phyloP scores from a whole-genome alignment of 129 eudicot species.

The Flaveria brownii region DNA sequence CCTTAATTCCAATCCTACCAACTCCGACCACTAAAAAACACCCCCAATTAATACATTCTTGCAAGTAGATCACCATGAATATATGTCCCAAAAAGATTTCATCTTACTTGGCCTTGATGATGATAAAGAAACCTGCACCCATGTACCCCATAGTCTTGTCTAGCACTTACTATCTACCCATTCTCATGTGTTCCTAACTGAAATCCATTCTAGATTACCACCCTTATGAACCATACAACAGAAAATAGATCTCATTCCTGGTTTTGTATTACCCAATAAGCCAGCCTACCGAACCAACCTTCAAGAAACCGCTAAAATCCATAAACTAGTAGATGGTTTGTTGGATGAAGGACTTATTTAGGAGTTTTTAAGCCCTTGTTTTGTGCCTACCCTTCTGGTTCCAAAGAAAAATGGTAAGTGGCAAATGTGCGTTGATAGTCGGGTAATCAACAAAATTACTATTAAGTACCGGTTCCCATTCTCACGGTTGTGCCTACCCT shows the following conservation, averaged over 20 bases:
- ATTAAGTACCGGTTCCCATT: background rate
- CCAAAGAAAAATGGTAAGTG: background rate
- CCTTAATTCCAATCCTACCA: too few species aligned
- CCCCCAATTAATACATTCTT: too few species aligned
- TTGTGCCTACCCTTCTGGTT: background rate
- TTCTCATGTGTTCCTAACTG: background rate
- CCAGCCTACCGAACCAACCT: background rate
- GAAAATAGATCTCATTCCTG: background rate
- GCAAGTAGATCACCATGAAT: too few species aligned
- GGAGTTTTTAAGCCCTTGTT: background rate
- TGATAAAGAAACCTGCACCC: too few species aligned
- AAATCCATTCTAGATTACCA: background rate
- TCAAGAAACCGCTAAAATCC: background rate
- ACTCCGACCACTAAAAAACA: too few species aligned
- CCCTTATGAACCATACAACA: background rate
- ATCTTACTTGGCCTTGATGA: too few species aligned
- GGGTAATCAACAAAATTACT: background rate
- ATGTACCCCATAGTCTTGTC: background rate
- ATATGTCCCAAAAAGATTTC: too few species aligned
- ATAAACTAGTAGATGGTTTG: background rate
- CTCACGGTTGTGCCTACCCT: background rate
- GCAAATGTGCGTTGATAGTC: background rate
- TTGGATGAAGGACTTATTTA: background rate
- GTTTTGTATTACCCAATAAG: background rate
- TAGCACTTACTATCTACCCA: background rate